Evolutionary conservation across 495 filamentous ascomycete species (phyloP).

Genomic region (Aspergillus ostianus): DNA sequence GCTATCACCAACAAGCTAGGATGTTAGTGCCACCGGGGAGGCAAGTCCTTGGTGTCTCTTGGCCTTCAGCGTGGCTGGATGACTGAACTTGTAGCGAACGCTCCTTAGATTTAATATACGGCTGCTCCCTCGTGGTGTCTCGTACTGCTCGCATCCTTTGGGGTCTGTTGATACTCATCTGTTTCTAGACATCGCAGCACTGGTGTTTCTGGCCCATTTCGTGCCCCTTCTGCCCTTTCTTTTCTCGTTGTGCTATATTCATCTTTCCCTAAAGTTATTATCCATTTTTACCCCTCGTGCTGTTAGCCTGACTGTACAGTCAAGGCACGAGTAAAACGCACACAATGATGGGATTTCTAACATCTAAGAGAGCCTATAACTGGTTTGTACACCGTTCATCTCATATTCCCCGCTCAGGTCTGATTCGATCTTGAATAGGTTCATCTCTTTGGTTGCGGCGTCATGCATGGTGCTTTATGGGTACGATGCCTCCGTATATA

Average conservation of each 20-base stretch:
- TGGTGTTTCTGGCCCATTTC: background rate
- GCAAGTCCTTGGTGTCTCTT: slow-evolving; percentile 13
- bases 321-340: background rate
- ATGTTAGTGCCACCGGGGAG: slow-evolving; percentile 23
- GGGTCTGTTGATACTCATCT: background rate
- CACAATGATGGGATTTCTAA: background rate
- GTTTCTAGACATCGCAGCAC: background rate
- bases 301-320: background rate
- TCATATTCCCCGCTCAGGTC: background rate
- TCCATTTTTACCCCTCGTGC: too few relatives aligned
- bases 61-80: slow-evolving; percentile 12
- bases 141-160: background rate
- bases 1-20: slow-evolving; percentile 20
- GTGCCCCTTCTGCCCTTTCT: too few relatives aligned
- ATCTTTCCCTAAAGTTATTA: too few relatives aligned
- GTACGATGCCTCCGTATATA: slow-evolving; percentile 66
- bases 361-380: slow-evolving; percentile 39
- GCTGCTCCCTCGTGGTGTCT: background rate
- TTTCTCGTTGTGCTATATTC: too few relatives aligned
- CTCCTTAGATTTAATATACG: slow-evolving; percentile 16
- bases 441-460: slow-evolving; percentile 60
- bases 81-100: slow-evolving; percentile 8
- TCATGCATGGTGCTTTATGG: slow-evolving; percentile 68
- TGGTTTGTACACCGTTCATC: slow-evolving; percentile 23
- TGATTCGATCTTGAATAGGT: slow-evolving; percentile 37